These are phyloP conservation scores for Wickerhamiella slavikovae DNA, from an alignment of 805 yeast species.

Conservation along the genomic window DNA sequence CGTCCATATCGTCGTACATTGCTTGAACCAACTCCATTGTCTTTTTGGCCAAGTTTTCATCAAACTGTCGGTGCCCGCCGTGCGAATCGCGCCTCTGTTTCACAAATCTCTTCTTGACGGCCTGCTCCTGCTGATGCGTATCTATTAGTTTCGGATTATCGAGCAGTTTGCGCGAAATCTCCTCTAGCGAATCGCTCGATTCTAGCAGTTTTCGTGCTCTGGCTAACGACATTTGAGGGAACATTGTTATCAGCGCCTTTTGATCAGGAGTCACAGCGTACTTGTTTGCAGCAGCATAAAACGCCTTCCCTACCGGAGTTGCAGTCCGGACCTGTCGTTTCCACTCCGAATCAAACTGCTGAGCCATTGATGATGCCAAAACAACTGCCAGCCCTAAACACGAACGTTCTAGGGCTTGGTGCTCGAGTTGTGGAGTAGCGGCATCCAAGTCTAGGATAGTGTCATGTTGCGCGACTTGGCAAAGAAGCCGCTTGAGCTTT, in stretches of 20 bases:
- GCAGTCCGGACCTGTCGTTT: background rate
- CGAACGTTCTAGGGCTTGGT: no score
- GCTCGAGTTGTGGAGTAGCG: no score
- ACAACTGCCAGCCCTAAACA: no score
- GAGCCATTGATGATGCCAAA: no score
- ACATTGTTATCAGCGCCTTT: slow-evolving; percentile 18
- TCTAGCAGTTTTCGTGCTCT: slow-evolving; percentile 30
- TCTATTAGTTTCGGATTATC: slow-evolving; percentile 35
- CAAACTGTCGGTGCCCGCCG: background rate
- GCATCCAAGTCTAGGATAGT: no score
- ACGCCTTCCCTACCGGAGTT: background rate
- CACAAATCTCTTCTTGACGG: background rate
- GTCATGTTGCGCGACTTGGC: background rate
- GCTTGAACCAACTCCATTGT: slow-evolving; percentile 9
- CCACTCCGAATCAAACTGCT: no score
- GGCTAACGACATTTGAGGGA: slow-evolving; percentile 36
- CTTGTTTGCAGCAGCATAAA: background rate
- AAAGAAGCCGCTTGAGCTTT: background rate
- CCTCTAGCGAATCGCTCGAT: slow-evolving; percentile 32
- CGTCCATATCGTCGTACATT: slow-evolving; percentile 50
- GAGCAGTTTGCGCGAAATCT: slow-evolving; percentile 34
- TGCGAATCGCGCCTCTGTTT: slow-evolving; percentile 3
- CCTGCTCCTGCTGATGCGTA: no score
- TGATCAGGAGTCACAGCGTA: background rate
- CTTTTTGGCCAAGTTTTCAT: slow-evolving; percentile 10